These are phyloP conservation scores for Metarhizium guizhouense DNA, from an alignment of 2,329 filamentous ascomycete species.

Conservation along the genomic window DNA sequence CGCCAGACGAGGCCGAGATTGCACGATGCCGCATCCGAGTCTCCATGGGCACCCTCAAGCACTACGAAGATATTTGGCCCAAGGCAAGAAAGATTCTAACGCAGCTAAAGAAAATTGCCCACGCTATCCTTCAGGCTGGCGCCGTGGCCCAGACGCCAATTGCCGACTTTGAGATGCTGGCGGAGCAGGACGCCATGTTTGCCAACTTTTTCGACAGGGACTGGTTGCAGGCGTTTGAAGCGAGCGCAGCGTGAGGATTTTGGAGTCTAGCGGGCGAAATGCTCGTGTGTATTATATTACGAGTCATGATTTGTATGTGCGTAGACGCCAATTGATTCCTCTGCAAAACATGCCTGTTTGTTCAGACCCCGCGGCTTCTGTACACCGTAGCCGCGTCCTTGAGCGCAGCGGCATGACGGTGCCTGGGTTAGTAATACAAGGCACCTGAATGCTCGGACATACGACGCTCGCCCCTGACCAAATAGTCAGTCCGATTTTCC, in stretches of 20 bases:
- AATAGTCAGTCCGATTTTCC: neutral
- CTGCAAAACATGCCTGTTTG: too few relatives aligned
- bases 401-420: too few relatives aligned
- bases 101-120: neutral
- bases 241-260: neutral
- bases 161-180: neutral
- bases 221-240: neutral
- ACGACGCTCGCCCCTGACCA: neutral
- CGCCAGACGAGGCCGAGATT: neutral
- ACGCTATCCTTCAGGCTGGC: neutral
- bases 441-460: neutral
- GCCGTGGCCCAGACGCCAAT: neutral
- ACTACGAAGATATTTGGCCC: conserved; percentile 5
- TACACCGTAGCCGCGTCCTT: too few relatives aligned
- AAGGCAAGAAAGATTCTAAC: neutral
- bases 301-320: too few relatives aligned
- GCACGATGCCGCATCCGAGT: conserved; percentile 1
- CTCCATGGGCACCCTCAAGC: conserved; percentile 2
- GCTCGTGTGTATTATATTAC: too few relatives aligned
- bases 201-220: neutral
- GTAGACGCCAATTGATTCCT: too few relatives aligned
- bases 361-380: too few relatives aligned
- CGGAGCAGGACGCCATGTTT: neutral
- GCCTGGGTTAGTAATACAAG: neutral
- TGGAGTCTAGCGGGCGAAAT: neutral